These are phyloP conservation scores for Backusella sp. DNA, from an alignment of 192 early-diverging fungal species.

Conservation along the genomic window DNA sequence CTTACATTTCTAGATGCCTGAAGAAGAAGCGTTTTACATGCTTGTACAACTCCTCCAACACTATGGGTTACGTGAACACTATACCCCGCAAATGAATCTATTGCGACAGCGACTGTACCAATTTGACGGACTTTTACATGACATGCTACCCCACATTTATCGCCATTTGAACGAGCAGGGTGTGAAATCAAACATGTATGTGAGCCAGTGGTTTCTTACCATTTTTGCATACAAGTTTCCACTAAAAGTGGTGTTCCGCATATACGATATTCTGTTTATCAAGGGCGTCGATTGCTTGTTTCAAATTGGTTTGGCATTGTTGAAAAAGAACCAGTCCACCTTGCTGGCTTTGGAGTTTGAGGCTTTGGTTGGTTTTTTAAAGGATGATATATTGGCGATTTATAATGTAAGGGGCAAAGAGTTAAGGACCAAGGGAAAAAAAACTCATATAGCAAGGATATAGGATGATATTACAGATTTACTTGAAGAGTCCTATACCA, in stretches of 20 bases:
- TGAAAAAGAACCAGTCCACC: conserved; percentile 13
- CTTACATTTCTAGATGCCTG: conserved; percentile 73
- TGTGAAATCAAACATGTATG: conserved; percentile 89
- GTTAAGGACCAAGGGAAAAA: too few species aligned
- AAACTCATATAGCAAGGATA: neutral
- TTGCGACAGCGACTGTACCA: conserved; percentile 85
- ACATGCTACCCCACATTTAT: conserved; percentile 73
- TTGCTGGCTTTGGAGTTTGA: conserved; percentile 9
- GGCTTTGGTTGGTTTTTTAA: neutral
- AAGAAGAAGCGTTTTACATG: conserved; percentile 94
- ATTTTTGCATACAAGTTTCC: conserved; percentile 98
- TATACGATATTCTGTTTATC: conserved; percentile 90
- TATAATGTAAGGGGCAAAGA: neutral
- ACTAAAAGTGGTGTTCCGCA: conserved; percentile 79
- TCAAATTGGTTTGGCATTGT: conserved; percentile 57
- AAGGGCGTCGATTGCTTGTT: conserved; percentile 90
- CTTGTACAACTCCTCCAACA: conserved; percentile 85
- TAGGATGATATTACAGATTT: conserved; percentile 69
- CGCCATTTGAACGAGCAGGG: conserved; percentile 82
- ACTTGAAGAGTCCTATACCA: conserved; percentile 74
- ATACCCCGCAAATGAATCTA: conserved; percentile 84
- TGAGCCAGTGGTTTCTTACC: conserved; percentile 99
- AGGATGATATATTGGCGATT: conserved; percentile 12
- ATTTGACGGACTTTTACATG: conserved; percentile 84
- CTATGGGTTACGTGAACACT: conserved; percentile 86